These are phyloP conservation scores for Daldinia loculata DNA, from an alignment of 495 filamentous ascomycete species.

Conservation along the genomic window DNA sequence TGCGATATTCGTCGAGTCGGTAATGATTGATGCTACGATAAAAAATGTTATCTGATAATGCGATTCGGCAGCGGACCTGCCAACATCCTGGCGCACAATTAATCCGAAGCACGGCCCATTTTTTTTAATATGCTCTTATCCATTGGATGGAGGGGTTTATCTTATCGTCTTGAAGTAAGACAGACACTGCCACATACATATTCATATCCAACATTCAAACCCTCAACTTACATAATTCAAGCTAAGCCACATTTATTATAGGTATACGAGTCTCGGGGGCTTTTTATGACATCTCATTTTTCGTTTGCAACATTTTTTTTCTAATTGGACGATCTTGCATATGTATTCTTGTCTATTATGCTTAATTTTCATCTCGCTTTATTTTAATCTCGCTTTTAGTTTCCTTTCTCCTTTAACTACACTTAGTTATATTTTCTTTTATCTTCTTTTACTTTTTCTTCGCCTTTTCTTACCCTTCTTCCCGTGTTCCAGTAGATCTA, in stretches of 20 bases:
- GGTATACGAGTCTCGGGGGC: neutral
- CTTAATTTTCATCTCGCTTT: neutral
- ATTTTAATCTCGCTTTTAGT: neutral
- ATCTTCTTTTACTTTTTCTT: constrained; percentile 4
- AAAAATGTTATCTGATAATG: constrained; percentile 32
- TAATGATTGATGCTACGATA: constrained; percentile 1
- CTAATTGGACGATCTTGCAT: constrained; percentile 17
- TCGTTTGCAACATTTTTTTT: neutral
- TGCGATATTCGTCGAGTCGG: constrained; percentile 15
- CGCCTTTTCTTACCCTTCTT: neutral
- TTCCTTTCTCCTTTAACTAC: neutral
- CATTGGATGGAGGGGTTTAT: neutral
- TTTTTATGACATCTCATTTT: constrained; percentile 2
- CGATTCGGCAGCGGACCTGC: neutral
- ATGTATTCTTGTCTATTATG: neutral
- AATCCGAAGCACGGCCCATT: constrained; percentile 26
- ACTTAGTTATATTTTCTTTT: neutral
- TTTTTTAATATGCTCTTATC: neutral
- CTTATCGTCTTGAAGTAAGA: neutral
- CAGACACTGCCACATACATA: neutral
- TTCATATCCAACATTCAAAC: no score
- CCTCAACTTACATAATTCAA: neutral
- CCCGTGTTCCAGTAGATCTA: constrained; percentile 6
- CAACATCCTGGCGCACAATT: constrained; percentile 9
- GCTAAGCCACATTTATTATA: neutral